phyloP scores from a whole-genome alignment of 1,139 yeast species.

The Protomyces pachydermus region DNA sequence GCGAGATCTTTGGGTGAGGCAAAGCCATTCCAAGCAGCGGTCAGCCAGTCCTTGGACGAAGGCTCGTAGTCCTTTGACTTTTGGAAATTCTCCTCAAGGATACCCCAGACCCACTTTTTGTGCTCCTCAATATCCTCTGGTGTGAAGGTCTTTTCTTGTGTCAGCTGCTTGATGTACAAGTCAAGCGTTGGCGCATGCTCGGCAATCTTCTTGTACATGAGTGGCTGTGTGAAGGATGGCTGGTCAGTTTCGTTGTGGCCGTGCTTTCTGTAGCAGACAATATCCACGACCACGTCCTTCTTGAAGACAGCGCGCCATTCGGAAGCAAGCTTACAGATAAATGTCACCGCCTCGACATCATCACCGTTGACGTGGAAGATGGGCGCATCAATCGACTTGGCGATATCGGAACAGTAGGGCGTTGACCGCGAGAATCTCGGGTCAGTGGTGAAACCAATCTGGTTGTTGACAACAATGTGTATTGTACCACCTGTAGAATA shows the following conservation, averaged over 20 bases:
- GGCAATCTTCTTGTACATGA: slow-evolving; percentile 89
- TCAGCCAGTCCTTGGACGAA: slow-evolving; percentile 93
- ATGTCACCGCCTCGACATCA: slow-evolving; percentile 89
- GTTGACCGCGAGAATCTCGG: slow-evolving; percentile 97
- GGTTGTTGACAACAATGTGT: slow-evolving; percentile 93
- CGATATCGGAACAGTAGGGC: slow-evolving; percentile 95
- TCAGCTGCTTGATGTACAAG: slow-evolving; percentile 70
- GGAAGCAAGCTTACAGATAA: slow-evolving; percentile 91
- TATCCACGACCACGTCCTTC: slow-evolving; percentile 90
- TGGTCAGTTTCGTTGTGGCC: slow-evolving; percentile 99
- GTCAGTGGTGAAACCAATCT: slow-evolving; percentile 98
- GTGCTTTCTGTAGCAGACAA: slow-evolving; percentile 96
- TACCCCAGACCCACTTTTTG: slow-evolving; percentile 96
- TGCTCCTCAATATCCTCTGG: slow-evolving; percentile 89
- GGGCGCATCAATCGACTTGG: slow-evolving; percentile 94
- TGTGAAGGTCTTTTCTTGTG: slow-evolving; percentile 83
- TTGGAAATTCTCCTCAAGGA: slow-evolving; percentile 80
- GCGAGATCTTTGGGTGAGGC: slow-evolving; percentile 97
- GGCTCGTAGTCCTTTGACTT: slow-evolving; percentile 88
- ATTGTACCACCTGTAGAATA: slow-evolving; percentile 98
- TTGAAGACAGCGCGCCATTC: slow-evolving; percentile 98
- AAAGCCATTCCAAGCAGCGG: slow-evolving; percentile 98
- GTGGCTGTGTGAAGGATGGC: slow-evolving; percentile 97
- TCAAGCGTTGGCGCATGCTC: slow-evolving; percentile 85
- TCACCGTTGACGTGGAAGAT: slow-evolving; percentile 99